Base-by-base conservation (phyloP, 345 rosid genomes). In the Arabidopsis suecica region DNA sequence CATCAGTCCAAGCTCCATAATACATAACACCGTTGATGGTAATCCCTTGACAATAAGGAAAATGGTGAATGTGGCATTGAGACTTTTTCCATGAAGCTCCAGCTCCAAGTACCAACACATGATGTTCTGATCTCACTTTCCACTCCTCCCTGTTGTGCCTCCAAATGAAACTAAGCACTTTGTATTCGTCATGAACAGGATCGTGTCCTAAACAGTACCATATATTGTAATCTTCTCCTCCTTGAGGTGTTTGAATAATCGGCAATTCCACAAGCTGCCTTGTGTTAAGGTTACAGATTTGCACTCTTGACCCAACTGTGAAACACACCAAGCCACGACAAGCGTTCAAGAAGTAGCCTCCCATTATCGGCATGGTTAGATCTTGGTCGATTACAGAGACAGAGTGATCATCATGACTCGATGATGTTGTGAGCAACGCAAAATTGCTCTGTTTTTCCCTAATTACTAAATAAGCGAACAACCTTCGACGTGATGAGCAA, bases 131-230 rank as follows among this genome's bases (percentile, higher is more conserved):
- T 45, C 55, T 30, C 38, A 47, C 2, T 8, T 4, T 25, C 23
- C 14, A 5, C 10, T 36, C 44, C 0, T 16, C 25, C 25, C 25
- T 20, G 1, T 9, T 8, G 11, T 1, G 1, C 12, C 45, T 13
- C 38, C 38, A 63, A 63, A 30, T 14, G 11, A 30, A 7, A 7
- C 41, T 47, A 45, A 64, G 41, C 41, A 64, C 69, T 64, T 64
- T 64, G 69, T 64, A 64, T 64, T 47, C 42, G 2, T 64, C 55
- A 47, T 47, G 55, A 45, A 16, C 69, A 45, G 67, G 12, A 62
- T 62, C 50, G 4, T 62, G 18, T 41, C 51, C 67, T 1, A 62
- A 6, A 42, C 25, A 41, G 49, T 25, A 1, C 50, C 12, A 40
- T 10, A 36, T 28, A 9, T 11, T 28, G 34, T 53, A 25, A 53